Base-by-base conservation (phyloP, 441 rosid species). In the Melastoma candidum region DNA sequence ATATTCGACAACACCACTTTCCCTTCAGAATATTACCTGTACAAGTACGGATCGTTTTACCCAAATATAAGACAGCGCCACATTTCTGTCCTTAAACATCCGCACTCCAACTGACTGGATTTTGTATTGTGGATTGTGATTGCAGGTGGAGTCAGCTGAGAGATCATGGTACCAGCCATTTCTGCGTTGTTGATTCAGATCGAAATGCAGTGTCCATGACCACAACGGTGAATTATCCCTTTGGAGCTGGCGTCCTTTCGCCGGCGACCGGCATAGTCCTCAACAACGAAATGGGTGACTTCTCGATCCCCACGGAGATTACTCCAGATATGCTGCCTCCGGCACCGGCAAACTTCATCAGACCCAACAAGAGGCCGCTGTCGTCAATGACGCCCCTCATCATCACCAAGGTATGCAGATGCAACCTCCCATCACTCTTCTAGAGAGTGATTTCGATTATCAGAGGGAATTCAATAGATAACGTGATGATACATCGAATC, bases 351-450 rank as follows among this genome's bases (percentile, higher is more conserved):
- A 92, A 92, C 70, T 92, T 75, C 65, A 83, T 92, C 14, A 56
- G 60, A 59, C 75, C 95, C 32, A 85, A 82, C 65, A 92, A 92
- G 68, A 77, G 95, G 63, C 96, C 98, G 0, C 74, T 87, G 17
- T 92, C 98, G 67, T 87, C 98, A 65, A 92, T 87, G 96, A 80
- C 94, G 4, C 96, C 98, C 11, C 71, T 92, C 11, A 75, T 92
- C 36, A 73, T 87, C 58, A 82, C 84, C 54, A 87, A 83, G 96
- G 98, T 81, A 68, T 39, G 36, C 47, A 12, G 14, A 2, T 48
- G 13, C 17, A 12, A 17, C 27, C 41, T 49, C 22, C 22, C 22
- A 8, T 27, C 29, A 43, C 12, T 43, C 26, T 49, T 39, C 24
- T 8, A 5, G 17, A 9, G 58, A 41, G 4, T 14, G 45, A 22